Base-by-base conservation (phyloP, 2,329 filamentous ascomycete species). In the Pseudogymnoascus sp. region DNA sequence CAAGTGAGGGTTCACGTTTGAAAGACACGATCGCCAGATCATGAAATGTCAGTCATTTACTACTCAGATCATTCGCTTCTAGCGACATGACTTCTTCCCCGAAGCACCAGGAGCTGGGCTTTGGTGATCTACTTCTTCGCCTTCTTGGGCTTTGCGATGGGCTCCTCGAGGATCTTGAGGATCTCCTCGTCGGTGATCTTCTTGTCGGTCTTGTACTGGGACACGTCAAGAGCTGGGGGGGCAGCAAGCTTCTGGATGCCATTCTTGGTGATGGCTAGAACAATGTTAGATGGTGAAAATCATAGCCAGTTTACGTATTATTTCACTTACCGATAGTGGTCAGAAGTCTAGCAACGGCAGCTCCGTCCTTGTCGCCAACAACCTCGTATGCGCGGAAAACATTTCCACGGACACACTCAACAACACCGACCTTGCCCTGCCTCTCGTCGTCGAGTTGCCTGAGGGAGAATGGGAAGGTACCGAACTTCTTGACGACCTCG, bases 161-260 rank as follows among this genome's bases (percentile, higher is more conserved):
- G 93, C 77, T 90, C 90, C 79, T 95, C 92, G 61, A 99, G 84
- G 68, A 97, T 93, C 82, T 95, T 91, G 71, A 97, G 86, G 69
- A 99, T 83, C 80, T 97, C 93, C 80, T 96, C 91, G 68, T 97
- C 93, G 69, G 87, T 88, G 73, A 99, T 96, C 85, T 97, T 97
- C 86, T 97, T 97, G 77, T 97, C 93, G 35, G 91, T 88, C 84
- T 96, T 89, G 82, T 88, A 86, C 81, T 93, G 92, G 74, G 82
- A 84, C 66, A 95, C 76, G 74, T 97, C 91, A 67, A 89, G 82
- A 21, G 87, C 76, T 66, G 90, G 86, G 35, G 95, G 88, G 26
- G 84, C 87, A 71, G 91, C 87, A 64, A 99, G 81, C 79, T 90
- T 91, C 73, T 89, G 91, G 72, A 99, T 81, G 69, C 95, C 95